Conservation (phyloP, 768 basidiomycete genomes). For the Erythrobasidium yunnanense region DNA sequence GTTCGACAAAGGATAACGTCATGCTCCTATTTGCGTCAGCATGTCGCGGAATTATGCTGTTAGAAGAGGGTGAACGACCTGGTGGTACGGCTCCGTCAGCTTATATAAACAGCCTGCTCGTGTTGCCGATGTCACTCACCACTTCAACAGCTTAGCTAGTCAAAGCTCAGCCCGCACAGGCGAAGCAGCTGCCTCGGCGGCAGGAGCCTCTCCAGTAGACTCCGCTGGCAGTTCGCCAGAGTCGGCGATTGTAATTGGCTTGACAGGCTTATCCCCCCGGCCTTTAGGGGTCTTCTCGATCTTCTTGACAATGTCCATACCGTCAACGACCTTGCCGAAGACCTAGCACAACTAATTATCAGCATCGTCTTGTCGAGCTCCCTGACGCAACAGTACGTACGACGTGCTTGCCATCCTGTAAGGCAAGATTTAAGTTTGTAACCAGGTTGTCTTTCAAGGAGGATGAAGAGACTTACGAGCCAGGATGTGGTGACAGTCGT, state of each 20-base stretch:
- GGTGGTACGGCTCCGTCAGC: too few relatives aligned
- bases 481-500: constrained; percentile 35
- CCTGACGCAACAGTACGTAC: too few relatives aligned
- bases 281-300: constrained; percentile 57
- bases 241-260: constrained; percentile 68
- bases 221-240: constrained; percentile 65
- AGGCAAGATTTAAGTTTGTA: neutral
- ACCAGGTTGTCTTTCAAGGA: neutral
- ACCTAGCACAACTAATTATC: too few relatives aligned
- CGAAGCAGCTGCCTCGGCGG: neutral
- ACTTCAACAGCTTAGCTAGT: constrained; percentile 24
- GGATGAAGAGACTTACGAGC: constrained; percentile 15
- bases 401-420: constrained; percentile 37
- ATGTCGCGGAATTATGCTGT: too few relatives aligned
- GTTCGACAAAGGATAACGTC: too few relatives aligned
- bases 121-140: constrained; percentile 1
- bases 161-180: constrained; percentile 18
- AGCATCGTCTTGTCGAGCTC: too few relatives aligned
- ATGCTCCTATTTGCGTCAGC: too few relatives aligned
- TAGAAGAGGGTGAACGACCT: too few relatives aligned
- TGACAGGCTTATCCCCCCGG: constrained; percentile 57
- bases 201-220: neutral
- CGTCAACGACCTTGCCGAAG: constrained; percentile 82
- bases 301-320: constrained; percentile 68
- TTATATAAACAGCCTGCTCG: neutral